Evolutionary conservation across 306 rosid genomes (phyloP), one percentile per base, ranked within the genome.

Genomic region (Lotus japonicus): DNA sequence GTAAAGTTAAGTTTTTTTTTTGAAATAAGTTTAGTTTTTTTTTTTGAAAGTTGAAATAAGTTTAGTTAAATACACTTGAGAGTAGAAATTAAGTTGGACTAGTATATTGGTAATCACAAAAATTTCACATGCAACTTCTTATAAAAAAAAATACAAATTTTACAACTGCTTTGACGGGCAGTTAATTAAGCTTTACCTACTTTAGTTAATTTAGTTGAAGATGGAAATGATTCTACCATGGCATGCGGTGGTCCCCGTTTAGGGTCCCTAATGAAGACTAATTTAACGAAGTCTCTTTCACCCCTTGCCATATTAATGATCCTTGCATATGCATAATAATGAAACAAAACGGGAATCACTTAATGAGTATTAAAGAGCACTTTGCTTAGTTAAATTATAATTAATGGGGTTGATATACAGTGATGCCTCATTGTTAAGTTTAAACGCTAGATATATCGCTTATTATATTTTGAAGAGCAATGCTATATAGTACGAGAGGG

Each of bases 121-220:
- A 31, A 18, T 19, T 69, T 21, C 33, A 9, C 70, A 65, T n/a
- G n/a, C n/a, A n/a, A n/a, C n/a, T n/a, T n/a, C n/a, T n/a, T n/a
- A n/a, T n/a, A n/a, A n/a, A n/a, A n/a, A n/a, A n/a, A n/a, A n/a
- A n/a, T n/a, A 48, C 42, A 62, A 31, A 18, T 19, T 69, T 21
- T 43, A 9, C 70, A 65, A 58, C 31, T 54, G 79, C 79, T 68
- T 44, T 63, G 0, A 41, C 52, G 28, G 73, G 73, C 13, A 14
- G 77, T 74, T 80, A 80, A 64, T 64, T 70, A 64, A 77, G 77
- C 51, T 64, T 63, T 57, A 74, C 80, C 84, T 13, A 80, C 68
- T 68, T 28, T 33, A 64, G 52, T 31, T 64, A 56, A 64, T 70
- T 71, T 54, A 64, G 48, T 41, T 18, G 46, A 62, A 26, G 49